Percentiles rank a stretch among this genome's conserved stretches.
These are phyloP conservation scores for Blakeslea trispora DNA, from an alignment of 371 early-diverging fungal genomes.

Conservation along the genomic window DNA sequence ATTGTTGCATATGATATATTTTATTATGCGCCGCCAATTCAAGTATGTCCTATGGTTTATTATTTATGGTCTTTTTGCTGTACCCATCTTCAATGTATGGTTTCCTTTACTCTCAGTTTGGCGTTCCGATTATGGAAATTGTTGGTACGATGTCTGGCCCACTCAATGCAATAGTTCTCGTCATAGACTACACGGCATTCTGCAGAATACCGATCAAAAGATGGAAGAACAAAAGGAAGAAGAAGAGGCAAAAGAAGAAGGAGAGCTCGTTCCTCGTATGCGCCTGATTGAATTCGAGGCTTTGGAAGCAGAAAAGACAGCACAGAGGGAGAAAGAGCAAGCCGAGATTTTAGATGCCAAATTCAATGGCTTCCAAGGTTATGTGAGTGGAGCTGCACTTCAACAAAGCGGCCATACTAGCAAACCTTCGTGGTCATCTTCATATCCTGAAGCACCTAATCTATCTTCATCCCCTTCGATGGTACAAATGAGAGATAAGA, in stretches of 20 bases:
- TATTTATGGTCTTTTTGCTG: conserved; percentile 36
- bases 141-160: conserved; percentile 55
- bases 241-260: conserved; percentile 17
- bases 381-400: conserved; percentile 14
- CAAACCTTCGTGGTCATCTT: conserved; percentile 21
- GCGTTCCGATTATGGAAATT: conserved; percentile 35
- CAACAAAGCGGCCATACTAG: conserved; percentile 8
- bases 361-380: conserved; percentile 44
- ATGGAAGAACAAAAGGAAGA: conserved; percentile 12
- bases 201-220: conserved; percentile 14
- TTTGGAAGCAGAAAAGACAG: conserved; percentile 35
- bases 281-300: conserved; percentile 42
- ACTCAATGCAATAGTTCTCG: conserved; percentile 16
- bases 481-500: conserved; percentile 15
- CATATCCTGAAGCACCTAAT: background rate
- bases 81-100: conserved; percentile 46
- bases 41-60: conserved; percentile 51
- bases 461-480: conserved; percentile 12
- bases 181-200: conserved; percentile 44
- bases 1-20: conserved; percentile 40
- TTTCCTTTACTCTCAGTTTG: conserved; percentile 47
- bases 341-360: conserved; percentile 48
- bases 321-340: conserved; percentile 34
- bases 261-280: conserved; percentile 31
- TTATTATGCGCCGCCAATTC: conserved; percentile 45